Conservation (phyloP, 208 protist genomes). For the Trypanosoma theileri region DNA sequence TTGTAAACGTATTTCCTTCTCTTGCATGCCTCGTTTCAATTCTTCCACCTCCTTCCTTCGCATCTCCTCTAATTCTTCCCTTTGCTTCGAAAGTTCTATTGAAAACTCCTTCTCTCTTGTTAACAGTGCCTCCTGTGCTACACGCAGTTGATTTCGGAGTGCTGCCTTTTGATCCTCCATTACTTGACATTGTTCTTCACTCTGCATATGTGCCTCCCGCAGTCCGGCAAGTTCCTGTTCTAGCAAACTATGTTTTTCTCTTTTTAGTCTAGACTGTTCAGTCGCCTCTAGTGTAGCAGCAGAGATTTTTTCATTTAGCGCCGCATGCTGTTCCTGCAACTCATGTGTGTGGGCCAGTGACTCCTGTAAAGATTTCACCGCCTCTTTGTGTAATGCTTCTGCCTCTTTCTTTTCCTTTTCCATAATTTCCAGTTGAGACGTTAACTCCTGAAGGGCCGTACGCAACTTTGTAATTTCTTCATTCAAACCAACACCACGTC, state of each 20-base stretch:
- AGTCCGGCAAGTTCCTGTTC: conserved; percentile 24
- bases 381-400: neutral
- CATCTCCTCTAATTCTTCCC: conserved; percentile 20
- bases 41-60: conserved; percentile 24
- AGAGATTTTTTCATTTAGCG: conserved; percentile 6
- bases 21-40: conserved; percentile 36
- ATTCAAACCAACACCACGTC: neutral
- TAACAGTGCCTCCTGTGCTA: conserved; percentile 25
- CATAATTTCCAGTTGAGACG: neutral
- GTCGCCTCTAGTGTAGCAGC: conserved; percentile 8
- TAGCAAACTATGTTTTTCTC: conserved; percentile 16
- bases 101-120: conserved; percentile 34
- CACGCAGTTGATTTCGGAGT: conserved; percentile 23
- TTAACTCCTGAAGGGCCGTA: neutral
- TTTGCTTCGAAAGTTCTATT: conserved; percentile 25
- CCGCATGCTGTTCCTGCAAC: conserved; percentile 20
- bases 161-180: neutral
- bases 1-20: conserved; percentile 36
- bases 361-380: neutral
- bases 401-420: conserved; percentile 1
- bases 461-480: conserved; percentile 1
- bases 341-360: neutral
- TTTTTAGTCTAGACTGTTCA: conserved; percentile 24
- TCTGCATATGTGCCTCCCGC: neutral
- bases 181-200: conserved; percentile 15